These are phyloP conservation scores for Gynandropsis gynandra DNA, from an alignment of 345 rosid genomes.

Conservation along the genomic window DNA sequence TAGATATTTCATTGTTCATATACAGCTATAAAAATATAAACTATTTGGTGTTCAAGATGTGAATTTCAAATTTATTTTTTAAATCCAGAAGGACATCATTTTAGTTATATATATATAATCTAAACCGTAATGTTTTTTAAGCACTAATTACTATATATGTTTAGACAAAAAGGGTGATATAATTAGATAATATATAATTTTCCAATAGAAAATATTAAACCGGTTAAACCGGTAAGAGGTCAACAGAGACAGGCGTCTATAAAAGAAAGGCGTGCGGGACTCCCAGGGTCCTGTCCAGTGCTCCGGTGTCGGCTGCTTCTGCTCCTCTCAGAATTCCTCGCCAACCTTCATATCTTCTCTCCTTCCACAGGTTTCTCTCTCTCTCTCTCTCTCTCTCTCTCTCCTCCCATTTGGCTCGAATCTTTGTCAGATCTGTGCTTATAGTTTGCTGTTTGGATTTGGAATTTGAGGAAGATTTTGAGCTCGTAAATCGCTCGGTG, in stretches of 20 bases:
- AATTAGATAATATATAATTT: too few relatives aligned
- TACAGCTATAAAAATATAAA: too few relatives aligned
- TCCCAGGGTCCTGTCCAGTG: constrained; percentile 18
- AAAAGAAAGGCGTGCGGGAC: constrained; percentile 9
- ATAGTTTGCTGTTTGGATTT: not conserved
- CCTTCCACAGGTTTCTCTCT: constrained; percentile 14
- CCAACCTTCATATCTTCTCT: not conserved
- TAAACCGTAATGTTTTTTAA: too few relatives aligned
- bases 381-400: not conserved
- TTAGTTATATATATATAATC: too few relatives aligned
- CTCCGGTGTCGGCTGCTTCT: constrained; percentile 22
- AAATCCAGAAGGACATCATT: too few relatives aligned
- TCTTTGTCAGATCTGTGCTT: constrained; percentile 7
- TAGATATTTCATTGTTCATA: too few relatives aligned
- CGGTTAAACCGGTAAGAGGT: constrained; percentile 21
- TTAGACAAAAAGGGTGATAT: not conserved
- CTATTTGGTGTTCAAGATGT: too few relatives aligned
- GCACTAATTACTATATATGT: too few relatives aligned
- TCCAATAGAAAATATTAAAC: constrained; percentile 7
- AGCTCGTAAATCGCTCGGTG: too few relatives aligned
- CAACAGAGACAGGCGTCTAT: not conserved
- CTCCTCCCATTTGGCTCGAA: not conserved
- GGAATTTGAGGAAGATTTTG: not conserved
- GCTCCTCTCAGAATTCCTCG: constrained; percentile 11
- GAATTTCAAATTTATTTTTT: too few relatives aligned